Conservation (phyloP, 768 basidiomycete genomes). For the Zangia roseola region DNA sequence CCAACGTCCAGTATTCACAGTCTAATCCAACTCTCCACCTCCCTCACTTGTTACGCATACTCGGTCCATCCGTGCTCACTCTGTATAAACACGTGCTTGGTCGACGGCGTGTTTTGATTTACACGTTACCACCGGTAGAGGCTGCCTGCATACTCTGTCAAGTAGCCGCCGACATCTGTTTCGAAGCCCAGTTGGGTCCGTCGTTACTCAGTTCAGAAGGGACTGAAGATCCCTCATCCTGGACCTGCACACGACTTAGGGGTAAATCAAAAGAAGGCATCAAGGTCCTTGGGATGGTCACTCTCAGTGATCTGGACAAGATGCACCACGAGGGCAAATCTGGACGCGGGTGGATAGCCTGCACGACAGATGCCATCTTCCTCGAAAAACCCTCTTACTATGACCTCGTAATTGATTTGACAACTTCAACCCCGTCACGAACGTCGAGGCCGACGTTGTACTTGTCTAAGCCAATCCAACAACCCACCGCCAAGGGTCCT, state of each 20-base stretch:
- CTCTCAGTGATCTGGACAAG: constrained; percentile 67
- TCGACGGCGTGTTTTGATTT: constrained; percentile 73
- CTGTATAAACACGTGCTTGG: constrained; percentile 79
- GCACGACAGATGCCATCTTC: constrained; percentile 84
- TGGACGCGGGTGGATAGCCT: constrained; percentile 82
- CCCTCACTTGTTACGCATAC: constrained; percentile 69
- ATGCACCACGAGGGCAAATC: constrained; percentile 53
- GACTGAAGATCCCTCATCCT: constrained; percentile 26
- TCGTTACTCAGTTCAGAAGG: constrained; percentile 21
- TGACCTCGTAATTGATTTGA: constrained; percentile 79
- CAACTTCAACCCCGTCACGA: constrained; percentile 60
- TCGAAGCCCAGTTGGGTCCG: constrained; percentile 41
- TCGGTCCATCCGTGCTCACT: constrained; percentile 77
- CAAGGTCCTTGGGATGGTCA: constrained; percentile 77
- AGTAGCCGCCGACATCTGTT: constrained; percentile 62
- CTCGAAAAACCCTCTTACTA: constrained; percentile 78
- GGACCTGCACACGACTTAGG: constrained; percentile 32
- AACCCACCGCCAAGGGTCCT: constrained; percentile 37
- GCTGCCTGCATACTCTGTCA: constrained; percentile 70
- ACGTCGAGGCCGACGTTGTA: constrained; percentile 67
- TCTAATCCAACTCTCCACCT: constrained; percentile 66
- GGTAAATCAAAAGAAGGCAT: constrained; percentile 51
- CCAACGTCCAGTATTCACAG: constrained; percentile 20
- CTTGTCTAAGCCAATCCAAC: constrained; percentile 48
- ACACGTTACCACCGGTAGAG: constrained; percentile 78